Base-by-base conservation (phyloP, 768 basidiomycete genomes). In the Auriscalpium orientale region DNA sequence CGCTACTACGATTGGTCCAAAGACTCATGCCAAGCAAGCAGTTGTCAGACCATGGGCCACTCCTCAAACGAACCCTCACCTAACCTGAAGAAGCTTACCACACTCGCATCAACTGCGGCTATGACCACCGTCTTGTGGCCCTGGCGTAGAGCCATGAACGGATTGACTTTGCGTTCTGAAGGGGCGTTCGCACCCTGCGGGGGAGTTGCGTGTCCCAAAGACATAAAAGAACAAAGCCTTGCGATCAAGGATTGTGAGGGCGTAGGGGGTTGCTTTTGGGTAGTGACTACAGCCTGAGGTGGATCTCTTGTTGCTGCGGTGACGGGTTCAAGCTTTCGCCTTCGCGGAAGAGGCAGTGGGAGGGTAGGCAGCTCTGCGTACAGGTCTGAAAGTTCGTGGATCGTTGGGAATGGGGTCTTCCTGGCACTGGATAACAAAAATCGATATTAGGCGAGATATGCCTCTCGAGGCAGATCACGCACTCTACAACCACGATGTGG, bases 71-170 rank as follows among this genome's bases (percentile, higher is more conserved):
- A 83, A 0, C 91, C 90, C 65, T 93, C 79, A 8, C 87, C 85
- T 61, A 98, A 93, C 53, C 89, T 76, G 71, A 92, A 89, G 75
- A 97, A 95, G 61, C 89, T 88, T 45, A 86, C 86, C 59, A 80
- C 91, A 9, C 95, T 92, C 2, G 83, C 79, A 70, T 97, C 94
- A 5, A 95, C 93, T 2, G 81, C 91, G 1, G 94, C 95, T 49
- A 98, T 79, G 36, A 98, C 76, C 52, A 95, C 74, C 9, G 77
- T 85, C 66, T 91, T 90, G 67, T 85, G 89, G 0, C 95, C 95
- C 33, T 82, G 80, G 62, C 95, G 91, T 58, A 98, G 74, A 5
- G 81, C 80, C 58, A 83, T 79, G 65, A 95, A 95, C 0, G 91
- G 88, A 62, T 94, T 86, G 3, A 79, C 72, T 58, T 68, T 78